Evolutionary conservation across 225 moss, liverwort and hornwort genomes (phyloP).

Genomic region (Marchantia paleacea): DNA sequence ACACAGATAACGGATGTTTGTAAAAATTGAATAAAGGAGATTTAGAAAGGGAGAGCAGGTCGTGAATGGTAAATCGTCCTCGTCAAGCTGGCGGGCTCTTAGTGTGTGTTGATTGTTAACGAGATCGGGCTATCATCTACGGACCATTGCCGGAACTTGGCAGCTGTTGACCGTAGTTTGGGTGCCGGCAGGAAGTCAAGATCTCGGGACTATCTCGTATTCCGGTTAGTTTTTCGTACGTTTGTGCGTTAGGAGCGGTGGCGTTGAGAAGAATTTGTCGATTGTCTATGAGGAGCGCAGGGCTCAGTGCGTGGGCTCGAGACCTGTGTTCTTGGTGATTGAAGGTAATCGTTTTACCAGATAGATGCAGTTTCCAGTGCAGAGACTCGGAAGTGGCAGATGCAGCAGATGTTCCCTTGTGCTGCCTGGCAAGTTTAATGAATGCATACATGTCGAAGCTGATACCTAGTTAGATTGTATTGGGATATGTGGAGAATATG

Average conservation of each 20-base stretch:
- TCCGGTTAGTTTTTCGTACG: background rate
- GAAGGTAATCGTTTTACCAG: background rate
- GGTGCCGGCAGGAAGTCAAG: background rate
- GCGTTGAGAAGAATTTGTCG: background rate
- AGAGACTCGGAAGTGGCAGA: background rate
- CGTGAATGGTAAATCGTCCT: background rate
- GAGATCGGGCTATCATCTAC: background rate
- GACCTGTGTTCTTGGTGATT: background rate
- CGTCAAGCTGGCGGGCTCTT: background rate
- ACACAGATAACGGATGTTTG: background rate
- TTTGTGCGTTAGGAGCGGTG: constrained; percentile 10
- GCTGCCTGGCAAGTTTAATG: background rate
- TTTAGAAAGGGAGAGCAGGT: background rate
- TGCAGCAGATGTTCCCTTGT: background rate
- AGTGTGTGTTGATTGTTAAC: background rate
- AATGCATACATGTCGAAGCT: background rate
- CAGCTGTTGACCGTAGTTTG: background rate
- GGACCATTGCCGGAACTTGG: background rate
- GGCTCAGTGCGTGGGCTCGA: background rate
- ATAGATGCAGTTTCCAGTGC: background rate
- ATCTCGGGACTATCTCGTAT: background rate
- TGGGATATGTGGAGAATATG: background rate
- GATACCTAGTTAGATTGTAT: background rate
- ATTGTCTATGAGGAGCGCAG: background rate
- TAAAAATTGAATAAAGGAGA: background rate